Base-by-base conservation (phyloP, 176 grass and related monocot genomes). In the Cenchrus fungigraminus region DNA sequence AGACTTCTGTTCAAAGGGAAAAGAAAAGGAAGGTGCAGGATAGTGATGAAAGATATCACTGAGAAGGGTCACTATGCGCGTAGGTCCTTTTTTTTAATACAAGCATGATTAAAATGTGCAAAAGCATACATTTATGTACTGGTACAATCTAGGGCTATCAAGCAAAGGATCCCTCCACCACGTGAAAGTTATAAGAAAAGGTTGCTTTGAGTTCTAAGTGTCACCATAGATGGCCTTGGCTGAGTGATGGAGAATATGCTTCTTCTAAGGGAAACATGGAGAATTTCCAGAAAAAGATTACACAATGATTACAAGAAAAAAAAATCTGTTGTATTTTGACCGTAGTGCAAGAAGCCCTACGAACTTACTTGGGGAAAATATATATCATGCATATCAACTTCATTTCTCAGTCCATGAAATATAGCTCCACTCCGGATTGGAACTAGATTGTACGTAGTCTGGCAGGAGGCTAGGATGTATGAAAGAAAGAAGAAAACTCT, bases 81-180 rank as follows among this genome's bases (percentile, higher is more conserved):
- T 42, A 74, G 4, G 29, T 51, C 66, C 37, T 83, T 66, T 19
- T 19, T 77, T 74, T 71, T 74, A 82, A 82, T 66, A 67, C 62
- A 87, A 68, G 56, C 86, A 83, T 83, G 84, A 62, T 73, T 68
- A 87, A 69, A 82, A 87, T 90, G 67, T 86, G 80, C 66, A 74
- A 44, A 79, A 79, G 81, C 12, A 32, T 19, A 9, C 55, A 14
- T 71, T 69, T 71, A 47, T 47, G 17, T 56, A 37, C 17, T 61
- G 73, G 51, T 76, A 44, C 57, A 68, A 44, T 74, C n/a, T 79
- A 74, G 20, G 67, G 60, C 78, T 83, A 51, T 87, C 53, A 28
- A 79, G 52, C 63, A 87, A 83, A 77, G 59, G 79, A 79, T 51
- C 42, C 67, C 84, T 83, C 88, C 88, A 90, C 79, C 83, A 79